Base-by-base conservation (phyloP, 164 flowering plant genomes). In the Malania oleifera region DNA sequence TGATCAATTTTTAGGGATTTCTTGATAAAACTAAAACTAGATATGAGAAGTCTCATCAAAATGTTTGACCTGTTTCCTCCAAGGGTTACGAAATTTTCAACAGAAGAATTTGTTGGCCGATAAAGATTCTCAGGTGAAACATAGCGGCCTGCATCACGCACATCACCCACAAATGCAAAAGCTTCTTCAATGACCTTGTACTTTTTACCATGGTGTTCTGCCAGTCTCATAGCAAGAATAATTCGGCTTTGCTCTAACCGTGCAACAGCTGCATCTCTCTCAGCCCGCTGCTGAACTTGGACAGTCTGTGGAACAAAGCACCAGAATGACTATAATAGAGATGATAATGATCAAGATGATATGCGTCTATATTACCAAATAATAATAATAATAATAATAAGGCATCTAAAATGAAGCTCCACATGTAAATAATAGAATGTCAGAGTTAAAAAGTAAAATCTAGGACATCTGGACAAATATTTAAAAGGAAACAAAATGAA, bases 101-200 rank as follows among this genome's bases (percentile, higher is more conserved):
- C 75, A 35, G 79, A 56, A 44, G 73, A 72, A 57, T 66, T 70
- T 41, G 56, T 41, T 25, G 80, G 70, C 18, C 76, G 54, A 70
- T 69, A 79, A 10, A 76, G 71, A 57, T 80, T 69, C 43, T 83
- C 91, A 29, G 85, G 82, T 29, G 82, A 69, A 63, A 81, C 70
- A 63, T 82, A 84, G 41, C 61, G 73, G 15, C 66, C 60, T 9
- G 79, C 72, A 51, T 75, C 70, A 12, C 68, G 69, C 17, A 90
- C 96, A 56, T 82, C 84, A 29, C 92, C 95, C 24, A 90, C 87
- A 58, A 93, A 90, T 37, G 86, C 92, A 26, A 72, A 54, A 56
- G 97, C 96, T 74, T 93, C 97, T 67, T 90, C 95, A 60, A 93
- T 77, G 57, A 93, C 97, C 71, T 79, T 69, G 79, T 86, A 86